phyloP scores from a whole-genome alignment of 2,329 filamentous ascomycete genomes.

The Ophiocordyceps robertsii region DNA sequence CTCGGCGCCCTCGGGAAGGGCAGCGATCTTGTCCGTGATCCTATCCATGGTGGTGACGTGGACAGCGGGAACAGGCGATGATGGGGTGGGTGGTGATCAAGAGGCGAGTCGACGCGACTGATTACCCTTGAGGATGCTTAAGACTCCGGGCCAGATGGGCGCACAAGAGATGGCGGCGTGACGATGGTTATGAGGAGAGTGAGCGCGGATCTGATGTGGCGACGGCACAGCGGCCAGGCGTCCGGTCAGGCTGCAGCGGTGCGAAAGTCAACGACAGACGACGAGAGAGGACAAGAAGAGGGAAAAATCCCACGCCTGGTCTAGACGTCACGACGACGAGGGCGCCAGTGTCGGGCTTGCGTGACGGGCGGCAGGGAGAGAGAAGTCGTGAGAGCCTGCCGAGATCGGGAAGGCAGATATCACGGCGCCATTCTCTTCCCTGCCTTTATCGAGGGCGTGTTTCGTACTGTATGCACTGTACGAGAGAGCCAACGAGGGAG shows the following conservation, averaged over 20 bases:
- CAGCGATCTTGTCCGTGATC: constrained; percentile 90
- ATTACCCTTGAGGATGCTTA: neutral
- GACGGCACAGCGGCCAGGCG: neutral
- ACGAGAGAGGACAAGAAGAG: neutral
- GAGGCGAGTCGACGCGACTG: neutral
- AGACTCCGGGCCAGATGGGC: neutral
- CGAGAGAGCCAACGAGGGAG: no score
- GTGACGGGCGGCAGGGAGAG: no score
- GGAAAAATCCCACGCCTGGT: neutral
- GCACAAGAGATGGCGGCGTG: neutral
- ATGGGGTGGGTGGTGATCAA: neutral
- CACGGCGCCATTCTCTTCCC: no score
- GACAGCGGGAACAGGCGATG: neutral
- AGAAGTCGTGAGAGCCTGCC: no score
- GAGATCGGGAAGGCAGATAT: no score
- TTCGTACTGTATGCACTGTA: no score
- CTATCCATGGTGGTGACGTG: constrained; percentile 49
- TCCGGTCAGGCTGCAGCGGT: neutral
- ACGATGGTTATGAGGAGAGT: neutral
- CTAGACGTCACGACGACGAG: neutral
- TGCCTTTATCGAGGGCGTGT: no score
- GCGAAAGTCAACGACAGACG: neutral
- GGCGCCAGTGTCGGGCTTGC: no score
- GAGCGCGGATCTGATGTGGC: neutral
- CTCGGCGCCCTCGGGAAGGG: constrained; percentile 63